These are phyloP conservation scores for Chenopodium formosanum DNA, from an alignment of 148 eudicot genomes.

Conservation along the genomic window DNA sequence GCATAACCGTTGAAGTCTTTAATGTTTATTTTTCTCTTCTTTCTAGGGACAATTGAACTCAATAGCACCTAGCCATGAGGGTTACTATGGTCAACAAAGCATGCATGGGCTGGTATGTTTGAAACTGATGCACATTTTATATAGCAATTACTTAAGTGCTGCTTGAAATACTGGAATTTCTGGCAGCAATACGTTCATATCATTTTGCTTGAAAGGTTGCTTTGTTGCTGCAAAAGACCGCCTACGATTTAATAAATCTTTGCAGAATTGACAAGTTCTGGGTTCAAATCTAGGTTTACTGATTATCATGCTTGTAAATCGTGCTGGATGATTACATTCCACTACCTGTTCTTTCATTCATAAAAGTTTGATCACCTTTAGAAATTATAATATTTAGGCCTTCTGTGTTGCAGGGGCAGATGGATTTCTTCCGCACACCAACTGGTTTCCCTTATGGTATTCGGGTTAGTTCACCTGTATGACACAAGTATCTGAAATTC, in stretches of 20 bases:
- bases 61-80: slow-evolving; percentile 74
- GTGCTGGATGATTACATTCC: background rate
- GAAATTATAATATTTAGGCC: background rate
- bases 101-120: slow-evolving; percentile 73
- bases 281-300: no score
- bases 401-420: slow-evolving; percentile 62
- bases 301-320: background rate
- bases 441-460: slow-evolving; percentile 58
- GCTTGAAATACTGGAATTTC: slow-evolving; percentile 2
- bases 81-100: slow-evolving; percentile 73
- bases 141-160: background rate
- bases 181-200: background rate
- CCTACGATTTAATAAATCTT: background rate
- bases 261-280: no score
- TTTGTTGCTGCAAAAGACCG: background rate
- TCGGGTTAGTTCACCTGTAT: slow-evolving; percentile 58
- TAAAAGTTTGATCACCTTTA: background rate
- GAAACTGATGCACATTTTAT: slow-evolving; percentile 1
- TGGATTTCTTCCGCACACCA: slow-evolving; percentile 83
- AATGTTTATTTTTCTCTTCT: slow-evolving; percentile 2
- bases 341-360: background rate
- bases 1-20: background rate
- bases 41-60: slow-evolving; percentile 79
- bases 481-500: background rate
- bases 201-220: background rate